Evolutionary conservation across 2,329 filamentous ascomycete species (phyloP), one percentile per base, ranked within the genome.

Genomic region (Balansia obtecta): DNA sequence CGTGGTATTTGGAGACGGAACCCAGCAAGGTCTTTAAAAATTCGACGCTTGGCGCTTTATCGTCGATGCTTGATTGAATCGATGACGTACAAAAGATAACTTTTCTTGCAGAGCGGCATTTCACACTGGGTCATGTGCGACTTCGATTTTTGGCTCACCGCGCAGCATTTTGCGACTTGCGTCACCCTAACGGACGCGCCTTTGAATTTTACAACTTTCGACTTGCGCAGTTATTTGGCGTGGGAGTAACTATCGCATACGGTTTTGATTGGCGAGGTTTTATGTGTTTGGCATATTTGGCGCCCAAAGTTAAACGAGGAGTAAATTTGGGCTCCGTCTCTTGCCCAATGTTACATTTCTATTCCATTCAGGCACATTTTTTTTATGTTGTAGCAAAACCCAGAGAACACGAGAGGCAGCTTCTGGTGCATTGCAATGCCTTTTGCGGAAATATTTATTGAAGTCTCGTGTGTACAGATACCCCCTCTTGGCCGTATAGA

Each of bases 401-500:
- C 27, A 9, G 32, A n/a, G 32, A 37, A 32, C 20, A 20, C 32
- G 16, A 3, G 11, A 18, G n/a, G 12, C 11, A 30, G 12, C 18
- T 30, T 22, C 22, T n/a, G 47, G 33, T 30, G n/a, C 7, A n/a
- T 22, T 10, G 11, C 27, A 44, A 30, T 12, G n/a, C 20, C 12
- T 30, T 30, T 37, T 39, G 32, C 6, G 30, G 32, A 44, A 42
- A n/a, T 38, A n/a, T 20, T 44, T 44, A 20, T 44, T 40, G n/a
- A 40, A 49, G 20, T 49, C 47, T 39, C 30, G 39, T 37, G 47
- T 49, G 40, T 49, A 49, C 37, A 49, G 47, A 49, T 49, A 49
- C 40, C 47, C 47, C 40, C 40, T 38, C 40, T 33, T 27, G 33
- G 47, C 16, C 44, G 40, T 32, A 38, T 49, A 22, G 32, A 32